These are phyloP conservation scores for Gomphus bonarii DNA, from an alignment of 1,284 basidiomycete species.

Conservation along the genomic window DNA sequence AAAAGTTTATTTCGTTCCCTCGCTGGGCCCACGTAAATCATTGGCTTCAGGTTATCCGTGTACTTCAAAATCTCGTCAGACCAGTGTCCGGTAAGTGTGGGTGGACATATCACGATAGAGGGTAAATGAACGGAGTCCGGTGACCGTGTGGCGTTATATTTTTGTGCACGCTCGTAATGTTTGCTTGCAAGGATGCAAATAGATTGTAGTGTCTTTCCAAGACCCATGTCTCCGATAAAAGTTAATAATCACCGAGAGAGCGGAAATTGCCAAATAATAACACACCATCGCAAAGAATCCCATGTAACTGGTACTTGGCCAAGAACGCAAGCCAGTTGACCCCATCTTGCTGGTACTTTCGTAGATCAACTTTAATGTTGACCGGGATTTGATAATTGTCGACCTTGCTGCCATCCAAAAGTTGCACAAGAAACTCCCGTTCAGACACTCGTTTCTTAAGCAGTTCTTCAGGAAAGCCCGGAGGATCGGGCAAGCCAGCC, in stretches of 20 bases:
- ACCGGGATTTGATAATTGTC: conserved; percentile 87
- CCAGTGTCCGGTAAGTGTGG: conserved; percentile 97
- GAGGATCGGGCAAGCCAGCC: conserved; percentile 93
- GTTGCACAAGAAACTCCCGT: conserved; percentile 86
- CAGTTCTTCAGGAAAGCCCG: conserved; percentile 86
- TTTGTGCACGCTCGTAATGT: conserved; percentile 78
- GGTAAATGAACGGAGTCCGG: conserved; percentile 83
- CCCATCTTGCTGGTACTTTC: conserved; percentile 97
- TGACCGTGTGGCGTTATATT: conserved; percentile 56
- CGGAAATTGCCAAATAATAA: not conserved
- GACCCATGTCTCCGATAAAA: conserved; percentile 76
- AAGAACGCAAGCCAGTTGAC: conserved; percentile 99
- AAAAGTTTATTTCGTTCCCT: conserved; percentile 72
- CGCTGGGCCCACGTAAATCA: conserved; percentile 89
- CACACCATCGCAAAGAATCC: conserved; percentile 94
- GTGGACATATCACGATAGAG: conserved; percentile 93
- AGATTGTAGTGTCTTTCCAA: conserved; percentile 97
- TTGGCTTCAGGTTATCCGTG: conserved; percentile 72
- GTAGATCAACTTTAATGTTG: conserved; percentile 85
- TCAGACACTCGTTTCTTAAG: conserved; percentile 82
- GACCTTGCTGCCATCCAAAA: conserved; percentile 92
- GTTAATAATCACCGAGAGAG: conserved; percentile 9
- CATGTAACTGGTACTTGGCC: conserved; percentile 94
- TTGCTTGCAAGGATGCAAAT: conserved; percentile 96
- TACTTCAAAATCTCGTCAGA: conserved; percentile 97